Base-by-base conservation (phyloP, 495 filamentous ascomycete genomes). In the Lophium mytilinum region DNA sequence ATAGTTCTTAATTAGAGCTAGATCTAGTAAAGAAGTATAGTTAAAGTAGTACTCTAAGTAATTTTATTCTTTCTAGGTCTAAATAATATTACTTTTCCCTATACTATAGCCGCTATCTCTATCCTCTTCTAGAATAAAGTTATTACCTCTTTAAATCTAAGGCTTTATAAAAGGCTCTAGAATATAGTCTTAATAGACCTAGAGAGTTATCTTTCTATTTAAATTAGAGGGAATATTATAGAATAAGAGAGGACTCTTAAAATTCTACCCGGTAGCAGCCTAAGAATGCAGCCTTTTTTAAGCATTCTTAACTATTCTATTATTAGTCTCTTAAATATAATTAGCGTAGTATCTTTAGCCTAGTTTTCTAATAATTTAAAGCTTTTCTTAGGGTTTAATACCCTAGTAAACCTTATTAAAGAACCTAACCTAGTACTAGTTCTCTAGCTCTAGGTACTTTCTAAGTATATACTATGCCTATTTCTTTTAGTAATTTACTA, bases 61-160 rank as follows among this genome's bases (percentile, higher is more conserved):
- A n/a, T 57, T 35, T 18, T 50, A 15, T 17, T 52, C 15, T 19
- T 61, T 61, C 53, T 49, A 57, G 11, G 42, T 46, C 18, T 39
- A 9, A 19, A 61, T 24, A 46, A 47, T 54, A 50, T 53, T 61
- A 1, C 3, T 36, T 5, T 41, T 45, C 3, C 54, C 24, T 36
- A 15, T 24, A 10, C 53, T 37, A 52, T 61, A 41, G 21, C 47
- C 30, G 48, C 36, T 37, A 42, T 57, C 53, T 17, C 49, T 35
- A 47, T 57, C 53, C 30, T 61, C 53, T 43, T 61, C 36, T n/a
- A 61, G 53, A 10, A 57, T 43, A 52, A 56, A 61, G 36, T 50
- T 11, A 3, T 50, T 30, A 8, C 34, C 17, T 5, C 30, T 17
- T 3, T 60, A 41, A 2, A 61, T 15, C 58, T 19, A 61, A 33